These are phyloP conservation scores for Phytophthora tentaculata DNA, from an alignment of 352 stramenopile genomes.

Conservation along the genomic window DNA sequence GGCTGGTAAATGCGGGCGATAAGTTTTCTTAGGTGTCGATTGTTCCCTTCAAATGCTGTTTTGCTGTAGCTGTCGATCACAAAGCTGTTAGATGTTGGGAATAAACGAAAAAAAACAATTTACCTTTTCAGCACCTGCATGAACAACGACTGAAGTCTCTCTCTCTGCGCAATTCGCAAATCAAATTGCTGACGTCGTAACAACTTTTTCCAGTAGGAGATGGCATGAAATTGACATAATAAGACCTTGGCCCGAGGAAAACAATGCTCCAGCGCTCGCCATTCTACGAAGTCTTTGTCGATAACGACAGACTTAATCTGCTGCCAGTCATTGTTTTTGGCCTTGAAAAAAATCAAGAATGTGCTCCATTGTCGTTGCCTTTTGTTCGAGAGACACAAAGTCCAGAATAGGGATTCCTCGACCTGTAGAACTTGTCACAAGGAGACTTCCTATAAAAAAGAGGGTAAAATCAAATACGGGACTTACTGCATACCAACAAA, in stretches of 20 bases:
- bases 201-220: constrained; percentile 12
- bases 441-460: background rate
- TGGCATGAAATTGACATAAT: constrained; percentile 9
- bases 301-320: constrained; percentile 1
- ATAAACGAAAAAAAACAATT: too few species aligned
- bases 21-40: too few species aligned
- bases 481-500: too few species aligned
- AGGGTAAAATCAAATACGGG: too few species aligned
- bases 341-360: constrained; percentile 34
- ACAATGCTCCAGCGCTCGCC: background rate
- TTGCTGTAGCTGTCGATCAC: too few species aligned
- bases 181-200: background rate
- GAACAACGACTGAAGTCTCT: background rate
- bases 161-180: background rate
- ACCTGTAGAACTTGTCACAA: constrained; percentile 27
- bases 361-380: constrained; percentile 7
- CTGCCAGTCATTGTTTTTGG: constrained; percentile 6
- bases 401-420: constrained; percentile 25
- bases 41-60: too few species aligned
- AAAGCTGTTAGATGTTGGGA: too few species aligned
- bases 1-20: too few species aligned
- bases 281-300: constrained; percentile 15
- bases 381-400: constrained; percentile 22
- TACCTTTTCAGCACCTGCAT: background rate
- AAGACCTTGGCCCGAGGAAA: constrained; percentile 8